Evolutionary conservation across 306 rosid genomes (phyloP).

Genomic region (Rosa rugosa): DNA sequence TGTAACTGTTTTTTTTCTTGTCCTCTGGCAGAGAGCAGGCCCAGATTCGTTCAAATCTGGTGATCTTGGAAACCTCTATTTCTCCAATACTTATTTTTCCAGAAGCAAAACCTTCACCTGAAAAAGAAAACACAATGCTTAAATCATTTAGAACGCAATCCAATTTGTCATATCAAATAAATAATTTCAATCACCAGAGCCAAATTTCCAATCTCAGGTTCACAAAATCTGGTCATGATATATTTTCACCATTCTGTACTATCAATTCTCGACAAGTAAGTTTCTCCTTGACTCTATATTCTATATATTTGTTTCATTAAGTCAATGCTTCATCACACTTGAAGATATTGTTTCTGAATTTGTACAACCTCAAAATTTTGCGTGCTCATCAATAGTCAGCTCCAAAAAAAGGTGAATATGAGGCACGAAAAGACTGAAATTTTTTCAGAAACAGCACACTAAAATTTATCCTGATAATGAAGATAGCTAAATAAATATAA

Average conservation of each 20-base stretch:
- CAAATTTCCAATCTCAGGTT: background rate
- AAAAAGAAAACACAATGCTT: constrained; percentile 19
- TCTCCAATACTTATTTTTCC: constrained; percentile 73
- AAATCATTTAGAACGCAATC: constrained; percentile 7
- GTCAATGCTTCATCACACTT: background rate
- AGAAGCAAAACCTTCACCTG: constrained; percentile 75
- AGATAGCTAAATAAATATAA: background rate
- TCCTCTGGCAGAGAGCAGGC: constrained; percentile 35
- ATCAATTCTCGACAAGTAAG: background rate
- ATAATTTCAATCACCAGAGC: background rate
- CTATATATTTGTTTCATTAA: background rate
- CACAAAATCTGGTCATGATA: background rate
- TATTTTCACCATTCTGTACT: background rate
- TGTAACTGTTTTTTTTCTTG: constrained; percentile 41
- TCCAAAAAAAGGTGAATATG: background rate
- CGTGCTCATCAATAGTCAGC: background rate
- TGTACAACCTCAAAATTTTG: background rate
- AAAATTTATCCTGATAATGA: background rate
- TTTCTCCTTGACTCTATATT: background rate
- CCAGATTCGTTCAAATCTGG: constrained; percentile 65
- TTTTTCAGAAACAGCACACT: background rate
- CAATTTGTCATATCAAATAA: background rate
- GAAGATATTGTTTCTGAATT: background rate
- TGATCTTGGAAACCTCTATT: constrained; percentile 59
- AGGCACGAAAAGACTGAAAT: background rate